phyloP scores from a whole-genome alignment of 345 rosid species.

The Salix exigua region DNA sequence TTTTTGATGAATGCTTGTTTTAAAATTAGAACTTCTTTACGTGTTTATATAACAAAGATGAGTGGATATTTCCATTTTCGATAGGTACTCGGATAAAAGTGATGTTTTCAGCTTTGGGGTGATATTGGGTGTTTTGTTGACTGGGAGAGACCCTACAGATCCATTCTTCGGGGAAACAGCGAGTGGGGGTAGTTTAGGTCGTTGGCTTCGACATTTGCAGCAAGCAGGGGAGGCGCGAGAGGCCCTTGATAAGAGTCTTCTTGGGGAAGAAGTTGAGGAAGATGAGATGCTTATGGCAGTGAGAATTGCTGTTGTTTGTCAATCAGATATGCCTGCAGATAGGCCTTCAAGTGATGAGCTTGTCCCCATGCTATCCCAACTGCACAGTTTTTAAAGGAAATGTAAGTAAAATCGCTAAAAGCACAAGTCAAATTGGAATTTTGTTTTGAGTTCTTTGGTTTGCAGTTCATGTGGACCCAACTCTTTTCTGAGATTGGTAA shows the following conservation, averaged over 20 bases:
- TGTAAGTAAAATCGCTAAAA: conserved; percentile 23
- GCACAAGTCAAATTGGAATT: conserved; percentile 3
- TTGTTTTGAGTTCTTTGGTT: conserved; percentile 2
- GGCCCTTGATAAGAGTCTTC: conserved; percentile 74
- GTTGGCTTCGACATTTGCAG: conserved; percentile 84
- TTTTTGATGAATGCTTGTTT: neutral
- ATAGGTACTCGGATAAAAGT: conserved; percentile 80
- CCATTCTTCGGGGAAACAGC: conserved; percentile 62
- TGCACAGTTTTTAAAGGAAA: conserved; percentile 71
- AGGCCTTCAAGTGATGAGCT: conserved; percentile 95
- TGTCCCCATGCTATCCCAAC: conserved; percentile 84
- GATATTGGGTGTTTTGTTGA: conserved; percentile 76
- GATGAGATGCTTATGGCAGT: conserved; percentile 97
- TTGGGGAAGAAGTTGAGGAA: conserved; percentile 92
- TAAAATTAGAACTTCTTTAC: neutral
- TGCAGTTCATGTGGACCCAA: neutral
- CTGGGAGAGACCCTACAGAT: conserved; percentile 70
- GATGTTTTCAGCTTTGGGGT: conserved; percentile 94
- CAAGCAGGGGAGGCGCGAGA: conserved; percentile 79
- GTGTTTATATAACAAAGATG: conserved; percentile 8
- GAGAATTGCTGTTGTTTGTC: conserved; percentile 79
- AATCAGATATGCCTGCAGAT: conserved; percentile 82
- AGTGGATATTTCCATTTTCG: neutral
- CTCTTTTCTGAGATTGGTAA: neutral
- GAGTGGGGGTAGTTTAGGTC: conserved; percentile 57